These are phyloP conservation scores for Aspergillus incahuasiensis DNA, from an alignment of 495 filamentous ascomycete genomes.

Conservation along the genomic window DNA sequence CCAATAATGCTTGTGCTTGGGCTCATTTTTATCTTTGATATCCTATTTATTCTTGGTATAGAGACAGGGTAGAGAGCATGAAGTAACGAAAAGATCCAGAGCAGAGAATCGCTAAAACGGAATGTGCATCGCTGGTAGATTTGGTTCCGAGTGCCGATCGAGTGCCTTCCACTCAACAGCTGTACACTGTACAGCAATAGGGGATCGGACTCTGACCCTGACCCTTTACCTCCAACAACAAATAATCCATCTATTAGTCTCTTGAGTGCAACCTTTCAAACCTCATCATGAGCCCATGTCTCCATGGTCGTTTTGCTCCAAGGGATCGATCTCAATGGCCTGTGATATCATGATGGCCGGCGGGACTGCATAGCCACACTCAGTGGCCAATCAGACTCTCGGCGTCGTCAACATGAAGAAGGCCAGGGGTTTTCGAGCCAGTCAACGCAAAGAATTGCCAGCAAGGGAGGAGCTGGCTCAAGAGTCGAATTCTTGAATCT, in stretches of 20 bases:
- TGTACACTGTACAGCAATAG: too few species aligned
- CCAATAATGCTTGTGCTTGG: constrained; percentile 19
- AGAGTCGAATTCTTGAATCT: neutral
- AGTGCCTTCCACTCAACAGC: too few species aligned
- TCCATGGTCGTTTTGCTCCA: neutral
- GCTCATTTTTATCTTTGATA: neutral
- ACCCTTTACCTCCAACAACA: too few species aligned
- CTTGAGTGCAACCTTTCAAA: neutral
- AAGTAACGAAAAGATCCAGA: too few species aligned
- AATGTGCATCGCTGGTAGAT: too few species aligned
- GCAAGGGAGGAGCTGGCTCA: neutral
- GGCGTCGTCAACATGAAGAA: neutral
- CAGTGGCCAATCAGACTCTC: neutral
- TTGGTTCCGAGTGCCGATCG: too few species aligned
- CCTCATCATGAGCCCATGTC: neutral
- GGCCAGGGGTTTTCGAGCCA: neutral
- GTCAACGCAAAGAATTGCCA: neutral
- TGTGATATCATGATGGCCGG: neutral
- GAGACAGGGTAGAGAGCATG: too few species aligned
- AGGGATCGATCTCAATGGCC: neutral
- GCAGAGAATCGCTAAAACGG: too few species aligned
- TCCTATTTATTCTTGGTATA: neutral
- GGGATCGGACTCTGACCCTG: too few species aligned
- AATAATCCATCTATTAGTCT: neutral
- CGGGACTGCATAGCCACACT: neutral